Evolutionary conservation across 345 rosid species (phyloP), one percentile per base, ranked within the genome.

Genomic region (Linum usitatissimum): DNA sequence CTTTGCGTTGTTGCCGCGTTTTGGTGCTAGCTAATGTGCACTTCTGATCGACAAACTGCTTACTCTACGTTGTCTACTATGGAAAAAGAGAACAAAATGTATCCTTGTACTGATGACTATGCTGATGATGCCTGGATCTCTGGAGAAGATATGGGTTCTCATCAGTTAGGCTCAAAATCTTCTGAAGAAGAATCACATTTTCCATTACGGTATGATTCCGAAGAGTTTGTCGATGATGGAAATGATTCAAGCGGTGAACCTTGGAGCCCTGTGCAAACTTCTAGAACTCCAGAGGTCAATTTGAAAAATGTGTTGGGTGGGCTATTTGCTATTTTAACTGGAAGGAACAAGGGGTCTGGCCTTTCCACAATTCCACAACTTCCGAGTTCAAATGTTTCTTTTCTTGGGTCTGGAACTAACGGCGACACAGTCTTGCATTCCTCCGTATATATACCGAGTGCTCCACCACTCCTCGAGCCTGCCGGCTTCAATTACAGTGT

Each of bases 361-460:
- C 55, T 36, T 68, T 42, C 77, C 19, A 60, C 30, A 3, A 74
- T 66, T 64, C 72, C 71, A 70, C 80, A 77, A 28, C 20, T 69
- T 55, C 72, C 83, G 2, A 72, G 78, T 59, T 83, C 99, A 3
- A 83, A 93, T 79, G 84, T 80, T 66, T 83, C 92, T 0, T 93
- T 93, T 72, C 77, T 93, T 45, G 96, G 84, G 59, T 85, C 88
- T 5, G 74, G 64, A 58, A 82, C 84, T 74, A 80, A 87, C 55
- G 96, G 98, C 17, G 93, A 89, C 60, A 81, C 93, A 0, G 81
- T 68, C 53, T 57, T 92, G 72, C 87, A 92, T 73, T 79, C 97
- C 12, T 90, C 99, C 0, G 99, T 93, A 71, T 93, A 87, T 70
- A 86, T 81, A 61, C 99, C 97, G 0, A 93, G 96, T 73, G 99